Percentiles rank a stretch among this genome's conserved stretches.
phyloP scores from a whole-genome alignment of 108 stramenopile species.

The Pseudonitzschia pungens region DNA sequence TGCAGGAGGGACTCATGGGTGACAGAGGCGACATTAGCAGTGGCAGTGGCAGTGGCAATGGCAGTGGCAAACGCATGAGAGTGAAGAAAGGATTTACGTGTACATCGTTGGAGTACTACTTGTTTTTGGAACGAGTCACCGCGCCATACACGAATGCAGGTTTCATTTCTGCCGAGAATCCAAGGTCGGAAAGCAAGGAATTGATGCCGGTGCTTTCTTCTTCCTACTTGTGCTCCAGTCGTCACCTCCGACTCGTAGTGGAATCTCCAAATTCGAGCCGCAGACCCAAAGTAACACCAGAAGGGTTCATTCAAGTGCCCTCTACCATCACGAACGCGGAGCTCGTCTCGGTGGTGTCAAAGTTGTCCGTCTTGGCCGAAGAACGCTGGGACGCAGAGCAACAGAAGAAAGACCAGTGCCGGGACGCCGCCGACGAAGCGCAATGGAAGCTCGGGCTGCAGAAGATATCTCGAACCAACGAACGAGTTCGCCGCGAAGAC shows the following conservation, averaged over 20 bases:
- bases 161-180: not conserved
- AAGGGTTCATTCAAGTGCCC: conserved; percentile 60
- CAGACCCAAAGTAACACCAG: conserved; percentile 53
- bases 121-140: conserved; percentile 39
- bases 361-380: conserved; percentile 23
- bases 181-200: conserved; percentile 4
- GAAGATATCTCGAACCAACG: conserved; percentile 19
- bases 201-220: conserved; percentile 12
- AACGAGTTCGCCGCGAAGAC: conserved; percentile 40
- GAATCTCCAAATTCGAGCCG: conserved; percentile 63
- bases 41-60: not conserved
- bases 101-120: conserved; percentile 56
- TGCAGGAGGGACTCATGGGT: conserved; percentile 44
- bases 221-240: conserved; percentile 1
- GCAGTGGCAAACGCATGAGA: conserved; percentile 13
- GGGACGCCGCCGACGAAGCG: conserved; percentile 32
- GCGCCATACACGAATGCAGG: conserved; percentile 7
- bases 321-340: conserved; percentile 40
- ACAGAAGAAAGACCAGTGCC: conserved; percentile 23
- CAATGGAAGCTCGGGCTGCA: conserved; percentile 62
- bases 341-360: conserved; percentile 26
- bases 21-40: not conserved
- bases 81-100: conserved; percentile 69
- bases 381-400: conserved; percentile 30
- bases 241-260: conserved; percentile 42